A percentile compares a stretch with the other conserved stretches of the same genome.
Conservation (phyloP, 768 basidiomycete species). For the Leccinum imitatum region DNA sequence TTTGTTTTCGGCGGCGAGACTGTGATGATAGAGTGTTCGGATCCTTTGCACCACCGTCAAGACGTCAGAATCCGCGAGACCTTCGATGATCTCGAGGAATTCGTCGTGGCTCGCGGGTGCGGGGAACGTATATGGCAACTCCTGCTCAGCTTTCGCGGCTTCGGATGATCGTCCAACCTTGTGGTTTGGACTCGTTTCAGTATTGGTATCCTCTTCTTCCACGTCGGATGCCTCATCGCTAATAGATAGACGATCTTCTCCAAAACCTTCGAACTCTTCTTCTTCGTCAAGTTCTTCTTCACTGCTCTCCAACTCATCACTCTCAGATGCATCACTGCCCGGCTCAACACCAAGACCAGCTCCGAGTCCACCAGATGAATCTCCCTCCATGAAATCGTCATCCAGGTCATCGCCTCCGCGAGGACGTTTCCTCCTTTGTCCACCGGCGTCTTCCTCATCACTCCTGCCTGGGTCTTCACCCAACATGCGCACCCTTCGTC, state of each 20-base stretch:
- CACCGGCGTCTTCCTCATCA: slow-evolving; percentile 52
- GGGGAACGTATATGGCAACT: slow-evolving; percentile 90
- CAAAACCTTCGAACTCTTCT: slow-evolving; percentile 31
- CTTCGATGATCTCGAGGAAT: slow-evolving; percentile 79
- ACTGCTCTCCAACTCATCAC: slow-evolving; percentile 31
- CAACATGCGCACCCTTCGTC: slow-evolving; percentile 77
- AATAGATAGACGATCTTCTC: slow-evolving; percentile 35
- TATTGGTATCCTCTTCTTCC: slow-evolving; percentile 41
- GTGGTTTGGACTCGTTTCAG: slow-evolving; percentile 38
- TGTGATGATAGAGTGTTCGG: slow-evolving; percentile 87
- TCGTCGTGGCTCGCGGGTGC: slow-evolving; percentile 88
- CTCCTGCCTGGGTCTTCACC: slow-evolving; percentile 72
- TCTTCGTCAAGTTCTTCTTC: slow-evolving; percentile 24
- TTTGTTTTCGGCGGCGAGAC: slow-evolving; percentile 89
- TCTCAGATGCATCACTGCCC: slow-evolving; percentile 40
- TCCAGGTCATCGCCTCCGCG: slow-evolving; percentile 84
- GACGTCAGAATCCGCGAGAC: slow-evolving; percentile 68
- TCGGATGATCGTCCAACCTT: slow-evolving; percentile 37
- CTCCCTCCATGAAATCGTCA: slow-evolving; percentile 71
- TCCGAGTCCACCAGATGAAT: slow-evolving; percentile 35
- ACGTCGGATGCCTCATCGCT: slow-evolving; percentile 37
- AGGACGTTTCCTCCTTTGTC: slow-evolving; percentile 48
- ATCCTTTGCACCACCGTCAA: slow-evolving; percentile 87
- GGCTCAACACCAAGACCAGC: slow-evolving; percentile 38
- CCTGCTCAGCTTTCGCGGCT: slow-evolving; percentile 38